These are phyloP conservation scores for Pseudodiploospora longispora DNA, from an alignment of 2,329 filamentous ascomycete genomes.

Conservation along the genomic window DNA sequence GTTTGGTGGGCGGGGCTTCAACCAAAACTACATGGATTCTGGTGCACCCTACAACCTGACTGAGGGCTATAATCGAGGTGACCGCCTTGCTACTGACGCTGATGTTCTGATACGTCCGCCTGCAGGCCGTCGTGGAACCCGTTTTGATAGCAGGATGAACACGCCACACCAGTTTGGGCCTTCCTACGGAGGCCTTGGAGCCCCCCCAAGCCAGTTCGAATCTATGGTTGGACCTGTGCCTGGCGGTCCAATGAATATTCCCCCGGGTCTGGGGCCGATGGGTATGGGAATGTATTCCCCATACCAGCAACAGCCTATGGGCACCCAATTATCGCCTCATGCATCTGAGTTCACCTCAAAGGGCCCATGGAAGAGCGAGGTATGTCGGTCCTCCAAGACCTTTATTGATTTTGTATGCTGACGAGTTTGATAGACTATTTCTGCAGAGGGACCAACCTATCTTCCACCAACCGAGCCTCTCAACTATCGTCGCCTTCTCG, in stretches of 20 bases:
- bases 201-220: slow-evolving; percentile 26
- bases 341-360: slow-evolving; percentile 65
- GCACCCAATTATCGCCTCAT: slow-evolving; percentile 62
- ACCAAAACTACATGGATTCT: slow-evolving; percentile 33
- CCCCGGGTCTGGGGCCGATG: slow-evolving; percentile 29
- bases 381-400: slow-evolving; percentile 15
- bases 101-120: slow-evolving; percentile 38
- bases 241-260: slow-evolving; percentile 22
- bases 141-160: slow-evolving; percentile 38
- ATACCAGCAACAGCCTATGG: slow-evolving; percentile 49
- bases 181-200: slow-evolving; percentile 23
- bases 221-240: slow-evolving; percentile 26
- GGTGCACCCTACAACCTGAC: slow-evolving; percentile 24
- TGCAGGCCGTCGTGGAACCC: slow-evolving; percentile 35
- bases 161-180: slow-evolving; percentile 25
- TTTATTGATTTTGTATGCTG: slow-evolving; percentile 6
- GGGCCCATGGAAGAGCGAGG: slow-evolving; percentile 48
- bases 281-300: slow-evolving; percentile 36
- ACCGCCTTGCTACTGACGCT: slow-evolving; percentile 40
- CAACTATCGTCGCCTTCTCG: slow-evolving; percentile 90
- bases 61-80: slow-evolving; percentile 33
- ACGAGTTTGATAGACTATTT: slow-evolving; percentile 30
- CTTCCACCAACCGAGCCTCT: slow-evolving; percentile 82
- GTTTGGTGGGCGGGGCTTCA: slow-evolving; percentile 34
- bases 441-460: slow-evolving; percentile 63